Evolutionary conservation across 441 rosid genomes (phyloP), one percentile per base, ranked within the genome.

Genomic region (Brassica balearica): DNA sequence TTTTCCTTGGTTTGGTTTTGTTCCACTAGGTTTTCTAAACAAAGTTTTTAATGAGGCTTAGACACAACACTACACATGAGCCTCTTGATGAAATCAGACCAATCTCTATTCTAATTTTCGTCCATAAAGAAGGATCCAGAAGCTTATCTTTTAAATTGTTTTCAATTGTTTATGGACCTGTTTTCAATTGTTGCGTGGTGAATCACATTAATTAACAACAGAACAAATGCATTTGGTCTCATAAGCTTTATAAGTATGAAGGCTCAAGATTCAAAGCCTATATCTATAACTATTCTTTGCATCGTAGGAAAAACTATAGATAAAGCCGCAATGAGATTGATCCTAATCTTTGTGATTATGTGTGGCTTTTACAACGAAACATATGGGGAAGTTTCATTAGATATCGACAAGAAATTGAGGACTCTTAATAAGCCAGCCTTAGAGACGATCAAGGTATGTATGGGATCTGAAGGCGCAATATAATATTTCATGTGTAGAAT

Each of bases 351-450:
- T 14, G 9, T 55, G 38, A 25, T 69, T 77, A 4, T 79, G 5
- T 74, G 11, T 53, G 32, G 64, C 17, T 51, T 84, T 68, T 71
- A 81, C 59, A 73, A 12, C 63, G 72, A 15, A 53, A 71, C 36
- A 4, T 22, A 77, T 55, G 84, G 78, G 9, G 76, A 43, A 67
- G 73, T 7, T 71, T 15, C 75, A 19, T 12, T 32, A 2, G 83
- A 81, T 19, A 61, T 87, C 4, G 80, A 80, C 8, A 59, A 53
- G 55, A 82, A 77, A 67, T 6, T 87, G 46, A 85, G 76, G 82
- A 62, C 74, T 72, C 83, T 88, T n/a, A 87, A 88, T 36, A 88
- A 87, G 59, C 86, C 87, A 6, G 81, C 88, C 0, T 81, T 76
- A 22, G 85, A 86, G 74, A 84, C 83, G 41, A 85, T 88, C 27